Base-by-base conservation (phyloP, 441 rosid species). In the Macaranga tanarius region DNA sequence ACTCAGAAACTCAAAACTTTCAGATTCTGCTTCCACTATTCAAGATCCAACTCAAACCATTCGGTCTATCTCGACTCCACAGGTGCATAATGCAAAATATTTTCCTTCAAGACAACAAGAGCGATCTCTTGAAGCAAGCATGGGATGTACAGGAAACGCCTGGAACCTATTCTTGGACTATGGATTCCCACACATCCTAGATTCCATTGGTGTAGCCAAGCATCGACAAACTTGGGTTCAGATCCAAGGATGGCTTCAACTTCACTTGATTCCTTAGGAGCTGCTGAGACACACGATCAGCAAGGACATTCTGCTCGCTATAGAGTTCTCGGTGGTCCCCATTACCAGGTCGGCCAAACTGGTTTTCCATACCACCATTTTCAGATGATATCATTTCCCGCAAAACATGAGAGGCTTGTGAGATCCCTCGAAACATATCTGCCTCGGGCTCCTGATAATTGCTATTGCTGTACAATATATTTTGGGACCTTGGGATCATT, bases 211-310 rank as follows among this genome's bases (percentile, higher is more conserved):
- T 74, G 10, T 77, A 83, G 19, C 86, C 79, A 64, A 73, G 91
- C 74, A 78, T 71, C 75, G 87, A 67, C n/a, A 69, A 82, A 77
- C 82, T 80, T 31, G 88, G 83, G 61, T 83, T 86, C 71, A 92
- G 80, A 77, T 92, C 89, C 66, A 87, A 73, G 72, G 91, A 77
- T 48, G 83, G 86, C 75, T 85, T 88, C 67, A 84, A 81, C 81
- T 86, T 88, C 67, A 82, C 82, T 75, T 79, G 93, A 77, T 88
- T 92, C 52, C 90, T 84, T 67, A 88, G 76, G 66, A 90, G 84
- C 86, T 89, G 92, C 78, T 87, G 86, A 66, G 93, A 87, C 31
- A 86, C 91, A 71, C 82, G 92, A 76, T 88, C 93, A 60, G 89
- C 89, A 63, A 88, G 76, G 26, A 79, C 82, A 44, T 85, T 81